Evolutionary conservation across 2,329 filamentous ascomycete genomes (phyloP), one percentile per base, ranked within the genome.

Genomic region (Periconia sp.): DNA sequence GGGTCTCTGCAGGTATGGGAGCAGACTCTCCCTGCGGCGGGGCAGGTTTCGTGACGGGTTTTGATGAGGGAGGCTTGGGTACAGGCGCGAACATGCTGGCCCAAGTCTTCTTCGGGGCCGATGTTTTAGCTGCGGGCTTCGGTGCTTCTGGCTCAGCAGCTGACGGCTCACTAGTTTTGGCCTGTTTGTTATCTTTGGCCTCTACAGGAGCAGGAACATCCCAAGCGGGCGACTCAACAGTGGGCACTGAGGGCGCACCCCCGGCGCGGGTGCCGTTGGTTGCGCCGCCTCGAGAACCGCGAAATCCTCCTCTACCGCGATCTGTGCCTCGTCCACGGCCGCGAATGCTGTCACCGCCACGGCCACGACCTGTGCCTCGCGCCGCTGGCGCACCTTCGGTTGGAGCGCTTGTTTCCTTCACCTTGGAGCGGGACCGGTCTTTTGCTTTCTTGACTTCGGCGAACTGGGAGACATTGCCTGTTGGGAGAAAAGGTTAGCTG

Each of bases 401-500:
- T 44, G 80, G 74, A 51, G 78, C 72, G 40, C 73, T 58, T 42
- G 80, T 71, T 40, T 88, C 83, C 72, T 88, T 87, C 50, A 79
- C 77, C 80, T 92, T 92, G 57, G 85, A 80, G 71, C 85, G 84
- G 61, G 84, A 75, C 56, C 82, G 78, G 59, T 87, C 83, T 78
- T 91, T 92, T 77, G 87, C 87, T 64, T 83, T 81, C 57, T 86
- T 87, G 57, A 94, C 88, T 70, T 92, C 88, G 59, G 85, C 86
- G 83, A 90, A 94, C 76, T 91, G 88, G 54, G 88, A 85, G 63
- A 92, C 86, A 55, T 83, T 82, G 63, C 89, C 89, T 91, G 63
- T n/a, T n/a, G n/a, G n/a, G 33, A 29, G 21, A 24, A 9, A 28
- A 26, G 25, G 46, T 57, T 22, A 61, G 46, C 36, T 26, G 35